Conservation (phyloP, 495 filamentous ascomycete genomes). For the Pyrenopolyporus hunteri region DNA sequence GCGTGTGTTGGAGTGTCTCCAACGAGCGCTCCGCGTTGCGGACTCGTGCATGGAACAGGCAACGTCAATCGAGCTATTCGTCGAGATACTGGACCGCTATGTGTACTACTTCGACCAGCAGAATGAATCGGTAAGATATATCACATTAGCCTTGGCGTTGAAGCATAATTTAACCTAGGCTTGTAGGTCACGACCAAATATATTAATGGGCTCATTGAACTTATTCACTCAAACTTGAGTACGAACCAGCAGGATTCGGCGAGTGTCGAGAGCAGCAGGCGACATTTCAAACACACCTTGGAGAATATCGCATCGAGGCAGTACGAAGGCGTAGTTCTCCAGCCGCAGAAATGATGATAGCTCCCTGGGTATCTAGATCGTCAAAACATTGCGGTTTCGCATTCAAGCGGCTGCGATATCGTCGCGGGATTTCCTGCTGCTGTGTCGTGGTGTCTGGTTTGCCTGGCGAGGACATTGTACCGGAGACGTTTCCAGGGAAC, state of each 20-base stretch:
- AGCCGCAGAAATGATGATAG: constrained; percentile 64
- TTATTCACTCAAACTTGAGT: constrained; percentile 90
- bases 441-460: background rate
- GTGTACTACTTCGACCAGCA: constrained; percentile 99
- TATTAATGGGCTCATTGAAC: constrained; percentile 95
- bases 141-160: background rate
- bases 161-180: background rate
- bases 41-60: constrained; percentile 99
- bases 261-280: constrained; percentile 80
- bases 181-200: constrained; percentile 92
- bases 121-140: constrained; percentile 81
- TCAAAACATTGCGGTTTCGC: background rate
- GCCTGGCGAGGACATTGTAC: constrained; percentile 18
- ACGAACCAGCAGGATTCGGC: constrained; percentile 82
- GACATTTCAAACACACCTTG: constrained; percentile 91
- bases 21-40: constrained; percentile 92
- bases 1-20: constrained; percentile 92
- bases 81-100: constrained; percentile 97
- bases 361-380: background rate
- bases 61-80: constrained; percentile 95
- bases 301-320: constrained; percentile 90
- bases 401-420: background rate
- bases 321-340: constrained; percentile 87
- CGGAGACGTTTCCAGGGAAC: background rate
- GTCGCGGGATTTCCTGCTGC: background rate